Evolutionary conservation across 495 filamentous ascomycete genomes (phyloP).

Genomic region (Penicillium parvum): DNA sequence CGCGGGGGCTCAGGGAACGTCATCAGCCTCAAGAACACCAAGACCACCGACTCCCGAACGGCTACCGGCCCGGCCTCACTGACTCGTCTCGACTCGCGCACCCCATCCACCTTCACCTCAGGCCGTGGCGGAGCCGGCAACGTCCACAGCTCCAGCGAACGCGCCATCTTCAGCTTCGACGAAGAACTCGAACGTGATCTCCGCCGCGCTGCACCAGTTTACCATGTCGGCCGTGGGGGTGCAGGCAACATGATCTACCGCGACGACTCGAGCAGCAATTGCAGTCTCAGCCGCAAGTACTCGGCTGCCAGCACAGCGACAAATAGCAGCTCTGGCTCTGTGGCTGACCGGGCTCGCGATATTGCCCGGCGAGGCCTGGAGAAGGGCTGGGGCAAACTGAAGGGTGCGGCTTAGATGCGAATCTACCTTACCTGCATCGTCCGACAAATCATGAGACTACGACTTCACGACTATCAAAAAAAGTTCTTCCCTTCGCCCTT

Average conservation of each 20-base stretch:
- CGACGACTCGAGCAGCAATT: slow-evolving; percentile 26
- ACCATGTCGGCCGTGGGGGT: slow-evolving; percentile 84
- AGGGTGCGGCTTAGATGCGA: slow-evolving; percentile 31
- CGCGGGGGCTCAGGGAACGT: slow-evolving; percentile 85
- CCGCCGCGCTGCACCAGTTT: slow-evolving; percentile 59
- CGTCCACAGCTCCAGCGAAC: slow-evolving; percentile 60
- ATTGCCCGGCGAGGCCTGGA: slow-evolving; percentile 40
- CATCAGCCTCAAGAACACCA: slow-evolving; percentile 63
- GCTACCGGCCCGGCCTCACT: slow-evolving; percentile 54
- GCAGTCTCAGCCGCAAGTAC: slow-evolving; percentile 37
- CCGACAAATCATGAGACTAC: slow-evolving; percentile 19
- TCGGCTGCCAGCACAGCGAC: slow-evolving; percentile 36
- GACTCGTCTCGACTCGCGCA: slow-evolving; percentile 39
- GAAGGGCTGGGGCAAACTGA: slow-evolving; percentile 45
- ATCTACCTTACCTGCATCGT: background rate
- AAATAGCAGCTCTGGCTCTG: slow-evolving; percentile 36
- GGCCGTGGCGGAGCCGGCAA: slow-evolving; percentile 93
- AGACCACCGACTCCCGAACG: slow-evolving; percentile 48
- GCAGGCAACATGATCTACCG: slow-evolving; percentile 69
- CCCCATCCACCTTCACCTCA: slow-evolving; percentile 55
- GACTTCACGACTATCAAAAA: slow-evolving; percentile 32
- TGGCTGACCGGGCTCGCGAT: slow-evolving; percentile 37
- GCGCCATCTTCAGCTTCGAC: slow-evolving; percentile 82
- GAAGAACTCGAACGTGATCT: slow-evolving; percentile 78
- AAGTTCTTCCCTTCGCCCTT: slow-evolving; percentile 20